Percentiles rank a stretch among this genome's conserved stretches.
Conservation (phyloP, 2,329 filamentous ascomycete species). For the Monosporascus sp. region DNA sequence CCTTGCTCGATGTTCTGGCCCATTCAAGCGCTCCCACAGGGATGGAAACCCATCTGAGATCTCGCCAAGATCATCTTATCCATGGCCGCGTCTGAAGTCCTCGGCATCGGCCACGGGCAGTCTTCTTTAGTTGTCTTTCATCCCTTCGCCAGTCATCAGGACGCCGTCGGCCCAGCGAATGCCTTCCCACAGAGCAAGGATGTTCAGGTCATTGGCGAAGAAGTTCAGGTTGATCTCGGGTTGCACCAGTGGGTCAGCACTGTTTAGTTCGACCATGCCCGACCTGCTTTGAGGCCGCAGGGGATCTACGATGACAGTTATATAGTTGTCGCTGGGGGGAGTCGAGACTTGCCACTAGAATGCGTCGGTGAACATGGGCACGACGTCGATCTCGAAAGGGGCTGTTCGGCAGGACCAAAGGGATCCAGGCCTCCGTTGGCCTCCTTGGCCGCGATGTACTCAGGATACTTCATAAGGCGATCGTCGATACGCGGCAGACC, state of each 20-base stretch:
- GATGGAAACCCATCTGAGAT: conserved; percentile 55
- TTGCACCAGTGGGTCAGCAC: conserved; percentile 49
- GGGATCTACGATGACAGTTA: conserved; percentile 49
- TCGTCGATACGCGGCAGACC: conserved; percentile 53
- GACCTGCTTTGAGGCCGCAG: conserved; percentile 34
- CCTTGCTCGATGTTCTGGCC: conserved; percentile 45
- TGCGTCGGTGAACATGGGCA: conserved; percentile 47
- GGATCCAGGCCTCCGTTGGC: conserved; percentile 43
- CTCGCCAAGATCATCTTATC: conserved; percentile 49
- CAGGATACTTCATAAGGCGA: conserved; percentile 40
- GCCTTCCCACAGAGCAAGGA: conserved; percentile 55
- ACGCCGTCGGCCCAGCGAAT: conserved; percentile 52
- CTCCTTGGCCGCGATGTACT: conserved; percentile 38
- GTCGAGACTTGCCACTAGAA: conserved; percentile 43
- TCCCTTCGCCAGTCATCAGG: conserved; percentile 49
- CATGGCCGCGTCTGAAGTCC: conserved; percentile 50
- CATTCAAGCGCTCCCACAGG: conserved; percentile 50
- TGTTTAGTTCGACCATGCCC: conserved; percentile 52
- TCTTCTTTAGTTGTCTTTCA: conserved; percentile 46
- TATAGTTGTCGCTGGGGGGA: conserved; percentile 39
- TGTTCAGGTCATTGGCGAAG: conserved; percentile 48
- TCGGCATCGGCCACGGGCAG: conserved; percentile 58
- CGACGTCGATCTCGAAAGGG: conserved; percentile 58
- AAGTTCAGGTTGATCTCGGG: conserved; percentile 58
- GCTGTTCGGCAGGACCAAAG: conserved; percentile 50